These are phyloP conservation scores for Fusarium pseudoanthophilum DNA, from an alignment of 2,329 filamentous ascomycete genomes.

Conservation along the genomic window DNA sequence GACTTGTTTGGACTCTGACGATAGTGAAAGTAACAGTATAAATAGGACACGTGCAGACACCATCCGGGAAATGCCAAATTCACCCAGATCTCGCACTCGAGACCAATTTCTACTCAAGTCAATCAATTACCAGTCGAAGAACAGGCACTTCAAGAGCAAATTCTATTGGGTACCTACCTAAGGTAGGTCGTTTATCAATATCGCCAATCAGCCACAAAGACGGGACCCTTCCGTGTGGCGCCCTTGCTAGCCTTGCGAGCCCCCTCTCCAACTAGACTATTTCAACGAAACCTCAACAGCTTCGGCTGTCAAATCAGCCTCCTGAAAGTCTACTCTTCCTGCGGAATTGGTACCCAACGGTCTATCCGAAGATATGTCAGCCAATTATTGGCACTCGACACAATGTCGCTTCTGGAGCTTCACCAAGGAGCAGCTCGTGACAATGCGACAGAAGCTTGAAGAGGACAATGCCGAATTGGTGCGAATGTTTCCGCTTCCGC, in stretches of 20 bases:
- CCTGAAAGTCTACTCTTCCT: not conserved
- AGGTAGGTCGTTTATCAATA: slow-evolving; percentile 6
- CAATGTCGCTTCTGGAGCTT: slow-evolving; percentile 93
- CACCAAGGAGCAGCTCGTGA: slow-evolving; percentile 80
- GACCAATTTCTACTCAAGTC: not conserved
- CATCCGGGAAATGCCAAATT: not conserved
- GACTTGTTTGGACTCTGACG: not conserved
- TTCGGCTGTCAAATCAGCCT: slow-evolving; percentile 1
- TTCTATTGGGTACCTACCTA: not conserved
- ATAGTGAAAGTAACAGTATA: not conserved
- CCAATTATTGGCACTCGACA: slow-evolving; percentile 96
- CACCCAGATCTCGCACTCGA: not conserved
- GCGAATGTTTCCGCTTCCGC: slow-evolving; percentile 83
- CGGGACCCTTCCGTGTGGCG: slow-evolving; percentile 21
- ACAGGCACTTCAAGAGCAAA: not conserved
- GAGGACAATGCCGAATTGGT: slow-evolving; percentile 79
- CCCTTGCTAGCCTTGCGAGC: slow-evolving; percentile 23
- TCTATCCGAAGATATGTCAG: slow-evolving; percentile 72
- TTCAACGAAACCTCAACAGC: slow-evolving; percentile 14
- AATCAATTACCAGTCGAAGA: not conserved
- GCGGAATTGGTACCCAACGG: slow-evolving; percentile 13
- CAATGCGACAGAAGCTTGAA: slow-evolving; percentile 79
- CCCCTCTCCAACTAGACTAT: slow-evolving; percentile 8
- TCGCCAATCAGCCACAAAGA: slow-evolving; percentile 33
- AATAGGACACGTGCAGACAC: not conserved